Conservation (phyloP, 306 rosid genomes). For the Geum urbanum region DNA sequence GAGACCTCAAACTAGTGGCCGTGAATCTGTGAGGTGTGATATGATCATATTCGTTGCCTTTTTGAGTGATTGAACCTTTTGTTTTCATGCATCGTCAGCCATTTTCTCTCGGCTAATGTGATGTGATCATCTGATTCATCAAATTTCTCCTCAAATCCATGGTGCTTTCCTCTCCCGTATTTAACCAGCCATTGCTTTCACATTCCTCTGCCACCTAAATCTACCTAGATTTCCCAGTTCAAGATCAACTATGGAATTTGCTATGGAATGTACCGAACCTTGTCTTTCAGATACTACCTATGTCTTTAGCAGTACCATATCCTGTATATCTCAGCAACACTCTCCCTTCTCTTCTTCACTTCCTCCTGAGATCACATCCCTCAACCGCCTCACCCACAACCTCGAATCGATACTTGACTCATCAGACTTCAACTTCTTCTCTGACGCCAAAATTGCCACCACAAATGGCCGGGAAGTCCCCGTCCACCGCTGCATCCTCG, state of each 20-base stretch:
- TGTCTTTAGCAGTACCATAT: slow-evolving; percentile 31
- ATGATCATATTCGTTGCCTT: background rate
- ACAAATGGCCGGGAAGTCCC: slow-evolving; percentile 28
- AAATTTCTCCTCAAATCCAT: background rate
- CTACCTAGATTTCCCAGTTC: background rate
- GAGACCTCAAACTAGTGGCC: background rate
- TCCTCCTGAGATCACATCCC: slow-evolving; percentile 21
- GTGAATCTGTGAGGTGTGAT: background rate
- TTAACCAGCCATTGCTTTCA: background rate
- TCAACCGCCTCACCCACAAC: slow-evolving; percentile 41
- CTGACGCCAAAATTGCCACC: slow-evolving; percentile 41
- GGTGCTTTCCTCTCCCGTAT: background rate
- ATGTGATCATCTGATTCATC: background rate
- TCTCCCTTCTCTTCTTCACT: slow-evolving; percentile 8
- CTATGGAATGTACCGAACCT: slow-evolving; percentile 20
- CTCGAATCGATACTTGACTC: slow-evolving; percentile 33
- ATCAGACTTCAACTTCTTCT: slow-evolving; percentile 30
- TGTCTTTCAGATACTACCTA: slow-evolving; percentile 39
- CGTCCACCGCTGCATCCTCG: slow-evolving; percentile 52
- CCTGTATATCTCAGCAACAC: slow-evolving; percentile 13
- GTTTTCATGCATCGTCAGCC: slow-evolving; percentile 11
- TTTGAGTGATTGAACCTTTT: background rate
- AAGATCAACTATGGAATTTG: background rate
- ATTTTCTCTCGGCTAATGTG: slow-evolving; percentile 5
- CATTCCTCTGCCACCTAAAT: background rate